Base-by-base conservation (phyloP, 495 filamentous ascomycete genomes). In the Hypoxylon perforatum region DNA sequence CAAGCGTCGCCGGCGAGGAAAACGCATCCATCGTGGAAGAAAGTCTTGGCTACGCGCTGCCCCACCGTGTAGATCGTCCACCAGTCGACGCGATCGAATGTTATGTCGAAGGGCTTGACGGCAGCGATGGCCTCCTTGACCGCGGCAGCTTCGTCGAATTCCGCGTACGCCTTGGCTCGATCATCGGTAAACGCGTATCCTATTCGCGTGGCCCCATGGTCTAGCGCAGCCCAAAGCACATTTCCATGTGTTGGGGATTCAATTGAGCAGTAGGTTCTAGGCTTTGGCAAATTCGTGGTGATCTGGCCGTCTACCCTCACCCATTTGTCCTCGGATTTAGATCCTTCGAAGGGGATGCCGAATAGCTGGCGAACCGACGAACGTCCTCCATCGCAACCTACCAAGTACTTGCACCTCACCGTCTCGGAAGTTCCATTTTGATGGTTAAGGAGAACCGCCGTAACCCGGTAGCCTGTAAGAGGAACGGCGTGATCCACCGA, bases 1-100 rank as follows among this genome's bases (percentile, higher is more conserved):
- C 84, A 85, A 4, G 86, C 81, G 71, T 88, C 86, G 12, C 86
- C 86, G 23, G 82, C 85, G 0, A 87, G 74, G 25, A 88, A 80
- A 2, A 88, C 71, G 3, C 80, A 75, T 12, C 71, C 61, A 18
- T 76, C 61, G 14, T 72, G 63, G 52, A 77, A 80, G 25, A 84
- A 86, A 4, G 57, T 65, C 11, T 73, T 69, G 1, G 85, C 85
- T 17, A 86, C 70, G 1, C 83, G 76, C 58, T 87, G 85, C 1
- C 83, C 81, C 23, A 86, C 84, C 1, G 76, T 79, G 58, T 86
- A 86, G 39, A 86, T 82, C 0, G 85, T 87, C 73, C 82, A 88
- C 87, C 65, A 69, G 51, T 70, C 75, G 21, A 77, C 78, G 46
- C 61, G 65, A 23, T 78, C 75, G 50, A 76, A 75, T 50, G 80